Base-by-base conservation (phyloP, 768 basidiomycete species). In the Lactifluus echinatus region DNA sequence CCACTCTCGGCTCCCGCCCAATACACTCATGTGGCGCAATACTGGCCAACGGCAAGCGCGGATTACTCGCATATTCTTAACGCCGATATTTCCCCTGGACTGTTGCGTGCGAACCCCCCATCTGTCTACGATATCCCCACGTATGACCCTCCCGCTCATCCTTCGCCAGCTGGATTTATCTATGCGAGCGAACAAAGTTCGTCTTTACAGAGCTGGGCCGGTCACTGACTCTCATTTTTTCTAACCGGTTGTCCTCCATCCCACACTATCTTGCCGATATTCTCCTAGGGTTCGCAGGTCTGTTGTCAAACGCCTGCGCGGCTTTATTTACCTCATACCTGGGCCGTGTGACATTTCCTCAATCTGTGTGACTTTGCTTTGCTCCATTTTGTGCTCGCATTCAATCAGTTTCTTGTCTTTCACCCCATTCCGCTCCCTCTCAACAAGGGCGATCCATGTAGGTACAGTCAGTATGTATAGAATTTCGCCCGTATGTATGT, bases 1-100 rank as follows among this genome's bases (percentile, higher is more conserved):
- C 28, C 56, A n/a, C 50, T 33, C 10, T 47, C 59, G 49, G 49
- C 45, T 24, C 23, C 57, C 15, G 4, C 49, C 7, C 49, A 39
- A 11, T 29, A 40, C 6, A n/a, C 33, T 4, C 37, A 50, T 34
- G 43, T 50, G 58, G 34, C 53, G 55, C 59, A 48, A n/a, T 47
- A 53, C 42, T 56, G 62, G 50, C 17, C 37, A 42, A 46, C 47
- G 19, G 48, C 31, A 29, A 51, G 54, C 48, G 29, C 31, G 42
- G 62, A 55, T 23, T 61, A 61, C 28, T 54, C 62, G 21, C 55
- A 63, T 19, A 17, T 55, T 33, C 52, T 61, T 26, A 61, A 63
- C 49, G 55, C 60, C 46, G 53, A 29, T 12, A 37, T 46, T 21
- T 26, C 58, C 39, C 53, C 61, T 33, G 61, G 58, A 37, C 33